Evolutionary conservation across 768 basidiomycete species (phyloP), one percentile per base, ranked within the genome.

Genomic region (Boletales sp.): DNA sequence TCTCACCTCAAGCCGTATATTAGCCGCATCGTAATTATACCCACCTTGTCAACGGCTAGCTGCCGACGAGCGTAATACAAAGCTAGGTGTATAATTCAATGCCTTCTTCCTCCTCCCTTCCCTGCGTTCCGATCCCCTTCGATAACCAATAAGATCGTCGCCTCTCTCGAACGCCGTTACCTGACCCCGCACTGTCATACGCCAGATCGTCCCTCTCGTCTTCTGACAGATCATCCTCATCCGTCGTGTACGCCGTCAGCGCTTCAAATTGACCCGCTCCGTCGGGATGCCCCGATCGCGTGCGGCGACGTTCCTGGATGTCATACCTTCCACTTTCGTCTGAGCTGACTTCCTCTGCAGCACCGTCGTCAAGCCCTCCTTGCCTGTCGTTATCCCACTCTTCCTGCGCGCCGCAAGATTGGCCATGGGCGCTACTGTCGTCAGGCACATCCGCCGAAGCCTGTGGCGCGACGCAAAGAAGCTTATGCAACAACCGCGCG

Each of bases 321-420:
- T 68, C 69, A 62, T 84, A 84, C 45, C 80, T 76, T 38, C 85
- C 84, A 4, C 70, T 73, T 50, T 82, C 84, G n/a, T 80, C 77
- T 13, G 72, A 66, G 37, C 71, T 65, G 19, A 39, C 52, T 21
- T 53, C 45, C 34, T 53, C 53, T 38, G 5, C 47, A 9, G 8
- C 56, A 12, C 58, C 60, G 44, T 66, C 60, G 18, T 57, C 63
- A 19, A 61, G 59, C 36, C 59, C 60, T 13, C 60, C 48, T 3
- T 67, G 69, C 50, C 64, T 60, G 14, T 77, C 74, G 32, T 68
- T 69, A 29, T 69, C 64, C 74, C 74, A 74, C 5, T 67, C 75
- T 71, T 69, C 37, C 60, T 69, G 43, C 58, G 61, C 15, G 58
- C 17, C 10, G 48, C 50, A 2, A 21, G 43, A n/a, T 47, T 58